Percentiles rank a stretch among this genome's conserved stretches.
Evolutionary conservation across 345 rosid genomes (phyloP).

Genomic region (Gossypium rotundifolium): DNA sequence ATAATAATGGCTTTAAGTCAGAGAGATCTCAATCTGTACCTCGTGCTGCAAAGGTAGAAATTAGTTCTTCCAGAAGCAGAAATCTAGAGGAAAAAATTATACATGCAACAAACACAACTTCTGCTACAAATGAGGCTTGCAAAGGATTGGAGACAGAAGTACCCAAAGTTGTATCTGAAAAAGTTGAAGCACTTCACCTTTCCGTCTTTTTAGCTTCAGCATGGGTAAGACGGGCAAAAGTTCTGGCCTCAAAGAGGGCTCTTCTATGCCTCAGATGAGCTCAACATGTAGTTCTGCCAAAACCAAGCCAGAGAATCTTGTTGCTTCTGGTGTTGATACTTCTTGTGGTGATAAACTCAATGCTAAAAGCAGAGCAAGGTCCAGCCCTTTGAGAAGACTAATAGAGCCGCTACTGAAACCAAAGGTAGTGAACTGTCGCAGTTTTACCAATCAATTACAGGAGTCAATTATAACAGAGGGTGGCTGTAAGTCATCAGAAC

Average conservation of each 20-base stretch:
- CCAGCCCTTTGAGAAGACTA: slow-evolving; percentile 84
- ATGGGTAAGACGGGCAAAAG: slow-evolving; percentile 49
- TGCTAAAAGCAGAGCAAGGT: slow-evolving; percentile 46
- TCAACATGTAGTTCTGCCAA: slow-evolving; percentile 33
- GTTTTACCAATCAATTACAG: slow-evolving; percentile 36
- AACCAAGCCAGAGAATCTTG: slow-evolving; percentile 30
- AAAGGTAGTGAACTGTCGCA: slow-evolving; percentile 33
- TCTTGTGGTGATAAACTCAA: slow-evolving; percentile 25
- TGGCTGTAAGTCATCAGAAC: slow-evolving; percentile 25
- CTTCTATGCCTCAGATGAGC: slow-evolving; percentile 25
- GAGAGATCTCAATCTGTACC: slow-evolving; percentile 32
- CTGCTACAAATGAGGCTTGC: slow-evolving; percentile 20
- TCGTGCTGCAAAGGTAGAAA: slow-evolving; percentile 26
- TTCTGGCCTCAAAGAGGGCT: slow-evolving; percentile 40
- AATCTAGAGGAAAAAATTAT: slow-evolving; percentile 31
- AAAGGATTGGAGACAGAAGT: slow-evolving; percentile 31
- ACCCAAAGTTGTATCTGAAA: slow-evolving; percentile 39
- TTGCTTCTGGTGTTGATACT: slow-evolving; percentile 29
- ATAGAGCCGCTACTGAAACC: slow-evolving; percentile 72
- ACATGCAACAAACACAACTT: slow-evolving; percentile 10
- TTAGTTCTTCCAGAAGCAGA: slow-evolving; percentile 24
- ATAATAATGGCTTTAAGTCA: slow-evolving; percentile 20
- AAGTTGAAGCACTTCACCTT: slow-evolving; percentile 67
- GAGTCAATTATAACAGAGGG: slow-evolving; percentile 29
- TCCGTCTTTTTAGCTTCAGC: slow-evolving; percentile 56